These are phyloP conservation scores for Plasmodium billcollinsi DNA, from an alignment of 169 alveolate species.

Conservation along the genomic window DNA sequence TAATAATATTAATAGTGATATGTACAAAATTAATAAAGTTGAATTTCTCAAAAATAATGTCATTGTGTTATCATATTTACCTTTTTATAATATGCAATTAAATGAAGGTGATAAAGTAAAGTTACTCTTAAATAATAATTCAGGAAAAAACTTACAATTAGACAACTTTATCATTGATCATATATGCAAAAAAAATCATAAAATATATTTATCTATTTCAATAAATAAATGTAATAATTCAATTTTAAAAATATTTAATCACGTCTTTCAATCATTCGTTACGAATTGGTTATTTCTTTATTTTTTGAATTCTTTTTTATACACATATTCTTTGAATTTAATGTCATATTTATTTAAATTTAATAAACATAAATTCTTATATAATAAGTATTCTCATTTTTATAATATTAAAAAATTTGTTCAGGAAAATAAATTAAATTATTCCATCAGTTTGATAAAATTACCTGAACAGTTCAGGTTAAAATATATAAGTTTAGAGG, in stretches of 20 bases:
- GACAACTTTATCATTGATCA: slow-evolving; percentile 11
- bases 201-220: slow-evolving; percentile 22
- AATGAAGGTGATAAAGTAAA: slow-evolving; percentile 19
- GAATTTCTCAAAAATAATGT: slow-evolving; percentile 22
- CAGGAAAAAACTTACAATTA: not conserved
- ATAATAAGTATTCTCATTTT: not conserved
- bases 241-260: no score
- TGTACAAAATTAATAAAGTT: slow-evolving; percentile 28
- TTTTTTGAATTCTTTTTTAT: no score
- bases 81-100: slow-evolving; percentile 32
- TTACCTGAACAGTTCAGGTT: slow-evolving; percentile 23
- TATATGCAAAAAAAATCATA: slow-evolving; percentile 18
- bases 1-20: slow-evolving; percentile 6
- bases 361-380: no score
- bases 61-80: slow-evolving; percentile 15
- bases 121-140: not conserved
- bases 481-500: slow-evolving; percentile 38
- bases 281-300: no score
- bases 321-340: no score
- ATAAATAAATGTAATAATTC: not conserved
- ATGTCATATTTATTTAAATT: no score
- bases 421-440: slow-evolving; percentile 11
- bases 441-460: slow-evolving; percentile 23
- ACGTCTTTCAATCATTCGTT: no score
- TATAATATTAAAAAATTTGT: slow-evolving; percentile 3